These are phyloP conservation scores for Mycena latifolia DNA, from an alignment of 768 basidiomycete genomes.

Conservation along the genomic window DNA sequence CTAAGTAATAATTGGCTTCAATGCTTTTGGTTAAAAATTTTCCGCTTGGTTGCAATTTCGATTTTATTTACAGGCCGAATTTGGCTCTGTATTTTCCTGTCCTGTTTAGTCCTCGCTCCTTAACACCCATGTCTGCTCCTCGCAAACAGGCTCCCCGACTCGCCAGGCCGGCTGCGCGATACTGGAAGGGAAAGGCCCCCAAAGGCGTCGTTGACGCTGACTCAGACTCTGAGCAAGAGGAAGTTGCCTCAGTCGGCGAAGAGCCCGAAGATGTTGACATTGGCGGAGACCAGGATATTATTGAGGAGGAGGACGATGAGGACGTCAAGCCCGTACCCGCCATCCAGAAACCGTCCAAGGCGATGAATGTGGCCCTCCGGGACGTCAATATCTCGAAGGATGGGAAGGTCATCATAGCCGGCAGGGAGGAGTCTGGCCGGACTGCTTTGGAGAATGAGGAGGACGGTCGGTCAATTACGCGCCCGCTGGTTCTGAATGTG, in stretches of 20 bases:
- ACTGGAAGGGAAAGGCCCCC: slow-evolving; percentile 92
- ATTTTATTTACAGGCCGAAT: too few relatives aligned
- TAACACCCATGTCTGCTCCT: slow-evolving; percentile 38
- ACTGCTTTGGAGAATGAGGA: slow-evolving; percentile 73
- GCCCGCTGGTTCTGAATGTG: neutral
- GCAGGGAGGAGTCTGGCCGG: slow-evolving; percentile 82
- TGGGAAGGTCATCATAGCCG: slow-evolving; percentile 85
- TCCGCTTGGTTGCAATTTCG: too few relatives aligned
- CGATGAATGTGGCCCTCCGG: slow-evolving; percentile 81
- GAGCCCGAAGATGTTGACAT: slow-evolving; percentile 69
- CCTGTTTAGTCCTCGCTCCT: neutral
- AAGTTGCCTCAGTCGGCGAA: slow-evolving; percentile 50
- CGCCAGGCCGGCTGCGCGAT: slow-evolving; percentile 84
- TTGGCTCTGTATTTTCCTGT: slow-evolving; percentile 9
- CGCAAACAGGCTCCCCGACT: slow-evolving; percentile 84
- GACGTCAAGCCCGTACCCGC: slow-evolving; percentile 52
- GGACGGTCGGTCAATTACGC: slow-evolving; percentile 45
- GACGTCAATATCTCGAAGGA: slow-evolving; percentile 86
- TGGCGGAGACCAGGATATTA: slow-evolving; percentile 67
- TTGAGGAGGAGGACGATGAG: slow-evolving; percentile 58
- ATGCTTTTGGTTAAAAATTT: too few relatives aligned
- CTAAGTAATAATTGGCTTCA: too few relatives aligned
- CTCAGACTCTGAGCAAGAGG: slow-evolving; percentile 72
- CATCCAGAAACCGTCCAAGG: slow-evolving; percentile 52
- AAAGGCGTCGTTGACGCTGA: slow-evolving; percentile 75